These are phyloP conservation scores for Gynandropsis gynandra DNA, from an alignment of 345 rosid species.

Conservation along the genomic window DNA sequence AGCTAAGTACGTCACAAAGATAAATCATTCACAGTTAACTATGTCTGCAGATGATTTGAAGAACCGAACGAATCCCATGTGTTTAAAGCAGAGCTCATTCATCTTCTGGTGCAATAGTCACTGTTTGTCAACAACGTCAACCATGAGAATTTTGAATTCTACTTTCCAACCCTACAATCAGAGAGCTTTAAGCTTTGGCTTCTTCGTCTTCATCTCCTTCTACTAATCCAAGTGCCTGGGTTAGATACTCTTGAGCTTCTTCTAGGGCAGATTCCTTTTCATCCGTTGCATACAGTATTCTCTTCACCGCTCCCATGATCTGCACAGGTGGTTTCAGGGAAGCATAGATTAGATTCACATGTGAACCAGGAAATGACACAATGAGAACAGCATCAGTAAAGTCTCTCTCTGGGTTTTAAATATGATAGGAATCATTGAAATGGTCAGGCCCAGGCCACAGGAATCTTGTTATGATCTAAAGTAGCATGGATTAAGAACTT, in stretches of 20 bases:
- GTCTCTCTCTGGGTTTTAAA: not conserved
- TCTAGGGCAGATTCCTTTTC: conserved; percentile 66
- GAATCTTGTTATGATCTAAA: not conserved
- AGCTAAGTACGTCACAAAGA: too few species aligned
- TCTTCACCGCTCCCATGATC: conserved; percentile 75
- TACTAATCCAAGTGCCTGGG: conserved; percentile 28
- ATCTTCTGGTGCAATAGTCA: too few species aligned
- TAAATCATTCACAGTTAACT: too few species aligned
- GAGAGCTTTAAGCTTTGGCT: not conserved
- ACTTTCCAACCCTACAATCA: too few species aligned
- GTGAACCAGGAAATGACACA: conserved; percentile 1
- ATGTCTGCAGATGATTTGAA: too few species aligned
- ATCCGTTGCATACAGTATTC: conserved; percentile 79
- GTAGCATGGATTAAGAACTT: conserved; percentile 4
- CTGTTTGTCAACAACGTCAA: too few species aligned
- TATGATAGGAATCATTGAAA: not conserved
- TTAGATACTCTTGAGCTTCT: conserved; percentile 74
- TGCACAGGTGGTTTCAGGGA: conserved; percentile 29
- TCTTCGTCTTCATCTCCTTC: conserved; percentile 24
- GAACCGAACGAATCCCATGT: too few species aligned
- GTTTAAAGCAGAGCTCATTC: too few species aligned
- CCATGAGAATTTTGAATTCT: too few species aligned
- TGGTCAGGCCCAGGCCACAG: not conserved
- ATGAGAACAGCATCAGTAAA: not conserved
- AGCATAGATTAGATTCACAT: conserved; percentile 11